Evolutionary conservation across 2,329 filamentous ascomycete species (phyloP), one percentile per base, ranked within the genome.

Genomic region (Grosmannia clavigera): DNA sequence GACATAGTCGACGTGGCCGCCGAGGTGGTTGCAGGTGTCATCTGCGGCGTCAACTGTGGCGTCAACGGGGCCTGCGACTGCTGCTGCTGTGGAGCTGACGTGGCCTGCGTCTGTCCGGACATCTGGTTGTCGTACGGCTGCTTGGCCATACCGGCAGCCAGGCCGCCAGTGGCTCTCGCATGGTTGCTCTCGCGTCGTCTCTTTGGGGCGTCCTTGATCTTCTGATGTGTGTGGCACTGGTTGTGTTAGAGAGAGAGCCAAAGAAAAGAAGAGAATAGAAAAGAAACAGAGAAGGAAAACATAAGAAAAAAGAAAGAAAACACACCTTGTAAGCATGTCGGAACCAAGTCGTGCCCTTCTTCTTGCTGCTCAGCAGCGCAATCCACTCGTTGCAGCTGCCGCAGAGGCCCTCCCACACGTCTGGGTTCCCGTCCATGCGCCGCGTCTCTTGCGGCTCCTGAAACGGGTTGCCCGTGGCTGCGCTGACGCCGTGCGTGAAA

Each of bases 311-410:
- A 16, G 38, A 29, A 29, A 58, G 57, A 64, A 25, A 11, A 27
- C 3, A 75, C 70, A 88, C 87, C 81, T 92, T 94, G 76, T 94
- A 94, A 55, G 89, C 88, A 72, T 95, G 90, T 65, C 90, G 79
- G 72, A 92, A 95, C 88, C 89, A 95, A 3, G 89, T 92, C 1
- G 89, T 95, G n/a, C 88, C 88, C 75, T 92, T 92, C 77, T 92
- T 92, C 75, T 92, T 92, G 70, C 85, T 90, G 74, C 87, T 92
- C 51, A 91, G 87, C 43, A 92, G 76, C 14, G 86, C 84, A 65
- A 92, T 86, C 88, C 88, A 92, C 63, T 90, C 86, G 65, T 85
- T 86, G 73, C 88, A 92, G 68, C 83, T 86, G 57, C 86, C 83
- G 68, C 88, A 92, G 6, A 90, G 77, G 2, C 86, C 88, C 69